phyloP scores from a whole-genome alignment of 176 grass and related monocot genomes.

The Musa itinerans region DNA sequence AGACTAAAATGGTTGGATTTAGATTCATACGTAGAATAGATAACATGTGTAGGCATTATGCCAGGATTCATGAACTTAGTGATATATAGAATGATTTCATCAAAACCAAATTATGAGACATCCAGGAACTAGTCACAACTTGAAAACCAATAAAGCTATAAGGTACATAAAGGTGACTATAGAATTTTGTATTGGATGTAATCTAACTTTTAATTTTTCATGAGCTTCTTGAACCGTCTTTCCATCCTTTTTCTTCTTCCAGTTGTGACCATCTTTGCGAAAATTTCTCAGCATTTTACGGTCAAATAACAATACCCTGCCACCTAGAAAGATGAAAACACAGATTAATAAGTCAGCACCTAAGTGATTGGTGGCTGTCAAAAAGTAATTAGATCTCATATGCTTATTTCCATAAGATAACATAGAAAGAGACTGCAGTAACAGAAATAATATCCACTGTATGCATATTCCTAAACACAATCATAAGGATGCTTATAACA shows the following conservation, averaged over 20 bases:
- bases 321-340: slow-evolving; percentile 29
- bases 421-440: neutral
- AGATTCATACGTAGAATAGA: too few species aligned
- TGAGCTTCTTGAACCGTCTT: slow-evolving; percentile 98
- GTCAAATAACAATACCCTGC: slow-evolving; percentile 76
- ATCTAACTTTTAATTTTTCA: slow-evolving; percentile 83
- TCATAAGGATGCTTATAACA: too few species aligned
- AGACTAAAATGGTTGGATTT: too few species aligned
- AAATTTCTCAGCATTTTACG: slow-evolving; percentile 91
- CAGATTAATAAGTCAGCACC: neutral
- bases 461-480: too few species aligned
- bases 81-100: too few species aligned
- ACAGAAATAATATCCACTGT: too few species aligned
- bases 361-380: neutral
- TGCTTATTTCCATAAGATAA: neutral
- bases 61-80: too few species aligned
- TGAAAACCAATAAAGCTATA: neutral
- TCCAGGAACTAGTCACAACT: neutral
- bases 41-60: too few species aligned
- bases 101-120: too few species aligned
- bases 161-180: neutral
- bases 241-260: slow-evolving; percentile 99
- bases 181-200: slow-evolving; percentile 18
- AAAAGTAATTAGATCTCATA: neutral
- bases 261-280: slow-evolving; percentile 87